Evolutionary conservation across 2,329 filamentous ascomycete genomes (phyloP).

Genomic region (Colletotrichum theobromicola): DNA sequence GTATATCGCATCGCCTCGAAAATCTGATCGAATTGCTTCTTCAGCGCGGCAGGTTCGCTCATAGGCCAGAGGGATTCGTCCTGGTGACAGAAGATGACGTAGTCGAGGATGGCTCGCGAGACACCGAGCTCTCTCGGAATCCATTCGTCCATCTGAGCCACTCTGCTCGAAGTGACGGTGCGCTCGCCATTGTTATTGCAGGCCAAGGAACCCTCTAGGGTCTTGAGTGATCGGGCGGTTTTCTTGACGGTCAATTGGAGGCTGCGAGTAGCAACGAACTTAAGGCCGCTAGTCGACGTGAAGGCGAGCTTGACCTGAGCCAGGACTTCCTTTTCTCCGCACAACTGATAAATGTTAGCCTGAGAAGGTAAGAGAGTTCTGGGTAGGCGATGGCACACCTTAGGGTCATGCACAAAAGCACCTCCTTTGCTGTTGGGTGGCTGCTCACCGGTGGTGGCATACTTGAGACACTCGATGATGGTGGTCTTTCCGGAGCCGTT

Average conservation of each 20-base stretch:
- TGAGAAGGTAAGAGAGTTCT: not conserved
- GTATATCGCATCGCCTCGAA: conserved; percentile 98
- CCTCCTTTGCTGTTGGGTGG: conserved; percentile 90
- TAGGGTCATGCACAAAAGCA: conserved; percentile 97
- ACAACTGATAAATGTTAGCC: conserved; percentile 53
- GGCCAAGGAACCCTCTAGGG: conserved; percentile 79
- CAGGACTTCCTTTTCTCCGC: conserved; percentile 85
- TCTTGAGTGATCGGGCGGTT: conserved; percentile 76
- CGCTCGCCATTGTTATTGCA: conserved; percentile 82
- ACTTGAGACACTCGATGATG: conserved; percentile 98
- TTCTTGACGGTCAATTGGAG: conserved; percentile 90
- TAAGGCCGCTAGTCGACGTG: conserved; percentile 75
- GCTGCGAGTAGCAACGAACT: conserved; percentile 83
- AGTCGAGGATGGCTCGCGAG: conserved; percentile 86
- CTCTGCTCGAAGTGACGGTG: conserved; percentile 77
- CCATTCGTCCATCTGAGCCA: conserved; percentile 81
- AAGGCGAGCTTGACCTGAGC: conserved; percentile 94
- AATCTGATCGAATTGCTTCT: conserved; percentile 96
- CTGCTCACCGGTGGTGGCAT: conserved; percentile 92
- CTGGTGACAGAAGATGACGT: conserved; percentile 98
- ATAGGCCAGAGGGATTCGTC: conserved; percentile 98
- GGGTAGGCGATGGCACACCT: conserved; percentile 51
- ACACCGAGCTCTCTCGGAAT: conserved; percentile 90
- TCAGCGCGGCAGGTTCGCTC: conserved; percentile 83
- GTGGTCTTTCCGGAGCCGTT: conserved; percentile 99